These are phyloP conservation scores for Flaveria bidentis DNA, from an alignment of 129 eudicot species.

Conservation along the genomic window DNA sequence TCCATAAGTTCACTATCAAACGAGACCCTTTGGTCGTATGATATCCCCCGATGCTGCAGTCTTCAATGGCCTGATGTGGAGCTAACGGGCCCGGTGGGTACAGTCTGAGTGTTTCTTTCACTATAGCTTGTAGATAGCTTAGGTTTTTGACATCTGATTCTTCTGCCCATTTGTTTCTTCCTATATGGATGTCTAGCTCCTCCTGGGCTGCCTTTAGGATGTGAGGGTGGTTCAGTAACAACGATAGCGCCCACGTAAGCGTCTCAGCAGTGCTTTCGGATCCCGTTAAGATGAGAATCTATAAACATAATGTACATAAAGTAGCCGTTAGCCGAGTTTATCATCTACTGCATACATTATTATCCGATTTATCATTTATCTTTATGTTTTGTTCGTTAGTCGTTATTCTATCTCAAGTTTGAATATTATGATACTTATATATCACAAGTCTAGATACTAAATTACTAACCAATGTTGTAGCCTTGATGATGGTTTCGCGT, in stretches of 20 bases:
- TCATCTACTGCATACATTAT: no score
- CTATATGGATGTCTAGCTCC: constrained; percentile 44
- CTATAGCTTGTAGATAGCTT: constrained; percentile 39
- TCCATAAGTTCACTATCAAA: constrained; percentile 44
- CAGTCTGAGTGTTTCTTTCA: constrained; percentile 57
- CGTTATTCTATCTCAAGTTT: no score
- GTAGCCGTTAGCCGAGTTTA: not conserved
- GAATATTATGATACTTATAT: no score
- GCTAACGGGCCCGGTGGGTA: constrained; percentile 67
- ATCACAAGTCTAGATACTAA: not conserved
- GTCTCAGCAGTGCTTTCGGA: constrained; percentile 53
- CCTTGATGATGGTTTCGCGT: constrained; percentile 54
- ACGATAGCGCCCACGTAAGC: constrained; percentile 52
- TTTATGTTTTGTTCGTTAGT: no score
- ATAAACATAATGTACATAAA: not conserved
- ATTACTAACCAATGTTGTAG: constrained; percentile 55
- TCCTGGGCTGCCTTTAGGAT: constrained; percentile 35
- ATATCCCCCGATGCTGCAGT: constrained; percentile 14
- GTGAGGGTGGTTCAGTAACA: constrained; percentile 42
- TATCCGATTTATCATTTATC: no score
- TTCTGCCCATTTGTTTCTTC: constrained; percentile 37
- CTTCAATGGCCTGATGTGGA: constrained; percentile 51
- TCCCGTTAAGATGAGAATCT: constrained; percentile 55
- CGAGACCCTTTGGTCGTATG: constrained; percentile 13
- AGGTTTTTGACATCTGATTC: constrained; percentile 48